phyloP scores from a whole-genome alignment of 1,139 yeast genomes.

The Saccharomyces hybrid region DNA sequence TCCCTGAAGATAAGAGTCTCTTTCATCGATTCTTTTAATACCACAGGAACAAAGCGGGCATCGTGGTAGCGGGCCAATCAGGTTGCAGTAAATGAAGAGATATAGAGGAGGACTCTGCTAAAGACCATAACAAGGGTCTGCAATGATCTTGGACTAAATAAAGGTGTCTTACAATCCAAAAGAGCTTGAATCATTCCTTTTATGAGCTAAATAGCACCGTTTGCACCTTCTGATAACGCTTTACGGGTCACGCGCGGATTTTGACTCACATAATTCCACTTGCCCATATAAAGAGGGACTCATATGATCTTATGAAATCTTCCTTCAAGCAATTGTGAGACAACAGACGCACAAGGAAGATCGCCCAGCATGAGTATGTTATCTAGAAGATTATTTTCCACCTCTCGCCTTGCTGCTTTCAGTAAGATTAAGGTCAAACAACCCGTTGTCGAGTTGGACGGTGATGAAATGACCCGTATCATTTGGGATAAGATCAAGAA shows the following conservation, averaged over 20 bases:
- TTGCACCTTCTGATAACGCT: background rate
- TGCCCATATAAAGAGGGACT: background rate
- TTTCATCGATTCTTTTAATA: background rate
- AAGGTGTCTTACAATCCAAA: background rate
- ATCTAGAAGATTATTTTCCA: slow-evolving; percentile 17
- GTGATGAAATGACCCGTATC: slow-evolving; percentile 82
- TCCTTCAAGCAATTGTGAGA: background rate
- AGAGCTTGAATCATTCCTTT: background rate
- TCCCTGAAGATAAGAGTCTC: background rate
- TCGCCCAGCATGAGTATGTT: background rate
- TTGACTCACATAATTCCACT: background rate
- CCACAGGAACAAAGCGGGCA: slow-evolving; percentile 1
- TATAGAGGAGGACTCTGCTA: background rate
- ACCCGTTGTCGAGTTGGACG: slow-evolving; percentile 77
- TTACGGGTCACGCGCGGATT: background rate
- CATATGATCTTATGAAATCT: background rate
- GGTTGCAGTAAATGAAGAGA: background rate
- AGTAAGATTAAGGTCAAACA: slow-evolving; percentile 56
- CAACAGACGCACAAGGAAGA: background rate
- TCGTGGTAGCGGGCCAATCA: slow-evolving; percentile 1
- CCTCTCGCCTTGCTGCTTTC: slow-evolving; percentile 11
- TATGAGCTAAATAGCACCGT: background rate
- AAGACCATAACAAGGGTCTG: background rate
- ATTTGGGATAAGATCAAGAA: slow-evolving; percentile 73
- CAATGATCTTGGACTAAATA: background rate